Evolutionary conservation across 305 asterid genomes (phyloP), one percentile per base, ranked within the genome.

Genomic region (Solanum hybrid): DNA sequence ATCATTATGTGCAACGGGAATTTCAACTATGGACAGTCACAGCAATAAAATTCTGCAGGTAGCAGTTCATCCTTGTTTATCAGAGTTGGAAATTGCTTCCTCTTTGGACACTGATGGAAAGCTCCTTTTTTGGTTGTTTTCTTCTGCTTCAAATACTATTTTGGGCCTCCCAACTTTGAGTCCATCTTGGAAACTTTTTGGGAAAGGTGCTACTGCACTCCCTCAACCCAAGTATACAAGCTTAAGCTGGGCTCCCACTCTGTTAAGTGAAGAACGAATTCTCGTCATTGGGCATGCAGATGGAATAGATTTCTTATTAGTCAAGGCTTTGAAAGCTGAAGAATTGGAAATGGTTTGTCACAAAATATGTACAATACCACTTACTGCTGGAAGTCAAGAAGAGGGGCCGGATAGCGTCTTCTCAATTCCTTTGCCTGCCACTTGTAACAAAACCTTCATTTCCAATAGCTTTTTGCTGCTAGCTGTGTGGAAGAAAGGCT

Each of bases 231-330:
- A 91, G 85, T 96, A 95, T 94, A 94, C 93, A 60, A 94, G 98
- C 95, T 93, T 97, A 95, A 94, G 93, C 82, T 97, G 99, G 99
- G 96, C 95, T 32, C 98, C 99, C 81, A 90, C 92, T 77, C 89
- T 95, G 82, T 91, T 95, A 51, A 93, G 92, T 86, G 94, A 93
- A 85, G 94, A 91, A 88, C 93, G 72, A 38, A 88, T 95, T 92
- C 94, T 97, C 92, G 91, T 96, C 90, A 87, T 94, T 92, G 99
- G 99, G 78, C 98, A 96, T 92, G 92, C 94, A 86, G 93, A 92
- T 38, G 99, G 99, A 88, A 91, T 97, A 38, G 98, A 97, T 92
- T 93, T 94, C 91, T 94, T 94, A 89, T 60, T 95, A 79, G 92
- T 94, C 79, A 91, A 92, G 92, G 91, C 92, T 80, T 64, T 89